Percentiles rank a stretch among this genome's conserved stretches.
These are phyloP conservation scores for Emiliania huxleyi DNA, from an alignment of 78 protist genomes.

Conservation along the genomic window DNA sequence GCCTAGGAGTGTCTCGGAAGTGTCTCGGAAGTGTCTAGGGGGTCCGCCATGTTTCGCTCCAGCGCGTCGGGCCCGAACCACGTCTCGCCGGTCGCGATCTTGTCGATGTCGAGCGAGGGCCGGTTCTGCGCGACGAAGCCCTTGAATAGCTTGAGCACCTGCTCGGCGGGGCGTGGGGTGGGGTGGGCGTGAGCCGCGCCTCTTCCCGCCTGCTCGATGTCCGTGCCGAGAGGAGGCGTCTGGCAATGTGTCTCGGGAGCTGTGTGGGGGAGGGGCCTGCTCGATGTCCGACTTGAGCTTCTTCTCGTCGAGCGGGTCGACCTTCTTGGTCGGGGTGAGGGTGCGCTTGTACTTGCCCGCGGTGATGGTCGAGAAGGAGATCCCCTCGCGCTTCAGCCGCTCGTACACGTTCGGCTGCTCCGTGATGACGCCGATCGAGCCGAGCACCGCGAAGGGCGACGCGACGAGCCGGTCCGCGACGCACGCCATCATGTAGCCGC, in stretches of 20 bases:
- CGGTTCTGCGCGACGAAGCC: neutral
- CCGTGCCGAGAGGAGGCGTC: no score
- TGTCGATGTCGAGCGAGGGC: slow-evolving; percentile 33
- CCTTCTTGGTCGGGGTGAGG: slow-evolving; percentile 34
- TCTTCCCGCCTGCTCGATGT: no score
- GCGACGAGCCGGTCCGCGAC: slow-evolving; percentile 34
- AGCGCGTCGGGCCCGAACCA: slow-evolving; percentile 49
- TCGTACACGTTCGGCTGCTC: slow-evolving; percentile 50
- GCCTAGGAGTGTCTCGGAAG: no score
- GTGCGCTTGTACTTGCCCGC: slow-evolving; percentile 57
- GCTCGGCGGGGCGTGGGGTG: neutral
- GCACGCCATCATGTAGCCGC: slow-evolving; percentile 61
- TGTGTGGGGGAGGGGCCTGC: neutral
- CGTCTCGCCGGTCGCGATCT: slow-evolving; percentile 53
- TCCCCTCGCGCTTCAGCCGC: slow-evolving; percentile 39
- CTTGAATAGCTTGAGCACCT: neutral
- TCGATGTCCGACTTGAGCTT: slow-evolving; percentile 45
- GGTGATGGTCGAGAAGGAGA: neutral
- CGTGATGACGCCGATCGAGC: slow-evolving; percentile 39
- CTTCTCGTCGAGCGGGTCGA: neutral
- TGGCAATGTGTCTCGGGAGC: no score
- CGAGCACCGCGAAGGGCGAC: slow-evolving; percentile 51
- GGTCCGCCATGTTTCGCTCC: slow-evolving; percentile 21
- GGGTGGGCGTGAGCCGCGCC: no score
- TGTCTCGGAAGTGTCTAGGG: slow-evolving; percentile 20